Percentiles rank a stretch among this genome's conserved stretches.
Evolutionary conservation across 192 early-diverging fungal genomes (phyloP).

Genomic region (Coemansia sp.): DNA sequence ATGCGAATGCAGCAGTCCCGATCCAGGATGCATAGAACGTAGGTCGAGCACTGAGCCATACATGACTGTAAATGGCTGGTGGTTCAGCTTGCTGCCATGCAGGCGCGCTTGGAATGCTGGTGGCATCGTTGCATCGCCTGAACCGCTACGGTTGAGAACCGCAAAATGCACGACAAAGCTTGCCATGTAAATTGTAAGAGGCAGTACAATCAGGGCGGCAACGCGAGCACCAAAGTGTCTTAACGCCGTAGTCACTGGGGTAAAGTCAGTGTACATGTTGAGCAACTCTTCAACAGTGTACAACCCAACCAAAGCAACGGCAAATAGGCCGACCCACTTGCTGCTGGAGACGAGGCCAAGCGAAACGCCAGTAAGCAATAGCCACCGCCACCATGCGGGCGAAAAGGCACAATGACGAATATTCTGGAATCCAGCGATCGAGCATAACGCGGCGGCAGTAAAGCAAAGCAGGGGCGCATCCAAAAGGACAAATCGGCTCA

Average conservation of each 20-base stretch:
- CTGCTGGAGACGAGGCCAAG: slow-evolving; percentile 64
- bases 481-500: slow-evolving; percentile 69
- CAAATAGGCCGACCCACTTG: slow-evolving; percentile 97
- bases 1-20: slow-evolving; percentile 66
- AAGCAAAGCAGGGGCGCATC: slow-evolving; percentile 74
- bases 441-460: slow-evolving; percentile 59
- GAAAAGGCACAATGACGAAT: slow-evolving; percentile 58
- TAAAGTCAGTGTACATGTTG: slow-evolving; percentile 66
- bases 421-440: slow-evolving; percentile 62
- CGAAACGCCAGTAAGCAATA: slow-evolving; percentile 62
- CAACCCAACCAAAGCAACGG: slow-evolving; percentile 84
- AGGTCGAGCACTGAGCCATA: slow-evolving; percentile 27
- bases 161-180: slow-evolving; percentile 93
- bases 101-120: slow-evolving; percentile 84
- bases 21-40: slow-evolving; percentile 35
- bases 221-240: slow-evolving; percentile 82
- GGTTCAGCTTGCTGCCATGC: slow-evolving; percentile 67
- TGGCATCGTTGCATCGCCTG: slow-evolving; percentile 92
- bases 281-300: slow-evolving; percentile 90
- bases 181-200: slow-evolving; percentile 73
- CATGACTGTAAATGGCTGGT: slow-evolving; percentile 25
- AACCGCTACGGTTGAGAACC: slow-evolving; percentile 74
- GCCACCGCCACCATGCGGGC: slow-evolving; percentile 65
- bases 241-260: slow-evolving; percentile 32
- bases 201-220: slow-evolving; percentile 81